Conservation (phyloP, 1,284 basidiomycete species). For the Xerocomus amazonicus region DNA sequence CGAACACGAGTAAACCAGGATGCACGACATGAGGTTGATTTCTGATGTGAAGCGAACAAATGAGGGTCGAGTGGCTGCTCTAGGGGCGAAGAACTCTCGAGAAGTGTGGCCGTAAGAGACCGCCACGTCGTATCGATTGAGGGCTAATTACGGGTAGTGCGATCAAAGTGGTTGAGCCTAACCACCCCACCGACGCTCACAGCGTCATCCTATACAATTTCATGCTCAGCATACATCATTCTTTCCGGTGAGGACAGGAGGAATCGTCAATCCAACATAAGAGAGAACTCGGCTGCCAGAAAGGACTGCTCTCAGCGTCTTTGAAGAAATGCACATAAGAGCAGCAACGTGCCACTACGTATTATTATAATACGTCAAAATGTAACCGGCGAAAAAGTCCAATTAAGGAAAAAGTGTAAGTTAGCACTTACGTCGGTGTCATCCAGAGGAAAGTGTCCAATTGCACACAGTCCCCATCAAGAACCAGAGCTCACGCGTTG, state of each 20-base stretch:
- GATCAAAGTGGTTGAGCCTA: not conserved
- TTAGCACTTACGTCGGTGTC: conserved; percentile 14
- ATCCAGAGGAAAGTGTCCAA: conserved; percentile 7
- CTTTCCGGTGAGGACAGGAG: conserved; percentile 8
- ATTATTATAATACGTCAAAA: conserved; percentile 24
- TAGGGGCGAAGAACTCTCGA: conserved; percentile 29
- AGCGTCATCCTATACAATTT: conserved; percentile 1
- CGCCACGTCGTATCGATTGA: conserved; percentile 15
- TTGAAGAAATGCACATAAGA: not conserved
- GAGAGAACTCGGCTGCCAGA: conserved; percentile 6
- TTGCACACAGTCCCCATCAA: conserved; percentile 16
- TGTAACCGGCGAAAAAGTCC: not conserved
- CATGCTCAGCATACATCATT: conserved; percentile 7
- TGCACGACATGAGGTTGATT: conserved; percentile 36
- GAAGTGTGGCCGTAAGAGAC: conserved; percentile 23
- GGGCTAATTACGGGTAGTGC: conserved; percentile 6
- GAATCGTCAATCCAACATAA: conserved; percentile 3
- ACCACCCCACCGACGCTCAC: not conserved
- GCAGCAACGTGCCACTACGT: conserved; percentile 21
- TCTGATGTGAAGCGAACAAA: conserved; percentile 34
- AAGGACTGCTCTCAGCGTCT: conserved; percentile 4
- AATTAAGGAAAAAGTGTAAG: conserved; percentile 6
- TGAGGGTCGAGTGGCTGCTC: conserved; percentile 34
- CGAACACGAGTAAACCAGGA: conserved; percentile 37
- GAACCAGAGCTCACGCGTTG: conserved; percentile 28